These are phyloP conservation scores for Phytophthora vignae DNA, from an alignment of 352 stramenopile genomes.

Conservation along the genomic window DNA sequence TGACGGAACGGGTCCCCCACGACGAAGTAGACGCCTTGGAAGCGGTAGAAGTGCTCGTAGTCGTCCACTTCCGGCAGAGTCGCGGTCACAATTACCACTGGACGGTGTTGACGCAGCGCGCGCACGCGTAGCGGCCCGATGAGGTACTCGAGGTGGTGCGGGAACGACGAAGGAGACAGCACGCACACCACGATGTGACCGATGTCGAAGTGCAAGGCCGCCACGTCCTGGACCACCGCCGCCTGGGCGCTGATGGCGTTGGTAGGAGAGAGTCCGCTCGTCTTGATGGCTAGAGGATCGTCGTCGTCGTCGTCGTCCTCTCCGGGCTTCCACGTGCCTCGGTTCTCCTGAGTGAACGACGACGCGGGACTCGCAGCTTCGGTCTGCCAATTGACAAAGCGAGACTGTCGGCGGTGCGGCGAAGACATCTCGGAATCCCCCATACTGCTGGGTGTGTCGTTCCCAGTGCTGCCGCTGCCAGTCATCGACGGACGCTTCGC, in stretches of 20 bases:
- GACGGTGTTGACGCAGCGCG: slow-evolving; percentile 68
- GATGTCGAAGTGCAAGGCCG: slow-evolving; percentile 47
- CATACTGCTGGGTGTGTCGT: slow-evolving; percentile 24
- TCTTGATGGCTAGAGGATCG: slow-evolving; percentile 21
- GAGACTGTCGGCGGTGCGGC: slow-evolving; percentile 26
- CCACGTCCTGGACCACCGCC: slow-evolving; percentile 58
- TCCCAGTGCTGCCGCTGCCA: slow-evolving; percentile 31
- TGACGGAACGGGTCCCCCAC: slow-evolving; percentile 71
- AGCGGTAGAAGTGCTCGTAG: slow-evolving; percentile 70
- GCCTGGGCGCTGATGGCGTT: slow-evolving; percentile 32
- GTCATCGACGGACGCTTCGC: slow-evolving; percentile 21
- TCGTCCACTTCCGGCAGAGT: slow-evolving; percentile 62
- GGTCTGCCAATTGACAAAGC: slow-evolving; percentile 39
- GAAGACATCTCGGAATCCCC: slow-evolving; percentile 9
- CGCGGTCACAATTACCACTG: slow-evolving; percentile 68
- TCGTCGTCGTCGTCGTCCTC: slow-evolving; percentile 34
- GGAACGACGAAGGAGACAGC: slow-evolving; percentile 63
- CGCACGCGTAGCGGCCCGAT: slow-evolving; percentile 77
- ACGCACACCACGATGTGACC: slow-evolving; percentile 76
- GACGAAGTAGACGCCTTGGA: slow-evolving; percentile 74
- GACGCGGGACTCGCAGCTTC: slow-evolving; percentile 18
- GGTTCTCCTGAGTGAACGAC: slow-evolving; percentile 23
- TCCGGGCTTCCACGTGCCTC: slow-evolving; percentile 19
- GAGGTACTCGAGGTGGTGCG: slow-evolving; percentile 85
- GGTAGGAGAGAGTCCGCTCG: slow-evolving; percentile 16